A percentile compares a stretch with the other conserved stretches of the same genome.
Conservation (phyloP, 2,329 filamentous ascomycete species). For the Aspergillus clavatus region DNA sequence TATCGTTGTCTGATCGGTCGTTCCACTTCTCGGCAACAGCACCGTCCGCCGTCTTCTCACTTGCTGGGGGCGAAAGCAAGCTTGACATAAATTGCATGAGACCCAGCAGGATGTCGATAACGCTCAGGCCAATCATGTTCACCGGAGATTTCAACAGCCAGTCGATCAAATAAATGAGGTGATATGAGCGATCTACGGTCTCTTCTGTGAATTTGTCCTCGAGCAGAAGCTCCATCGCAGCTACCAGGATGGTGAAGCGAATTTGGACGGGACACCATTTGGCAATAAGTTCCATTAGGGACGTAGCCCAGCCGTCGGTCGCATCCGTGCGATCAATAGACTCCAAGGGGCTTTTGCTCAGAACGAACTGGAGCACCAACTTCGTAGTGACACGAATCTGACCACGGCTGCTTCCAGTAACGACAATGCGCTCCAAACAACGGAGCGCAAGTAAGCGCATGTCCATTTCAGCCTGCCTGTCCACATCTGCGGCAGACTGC, state of each 20-base stretch:
- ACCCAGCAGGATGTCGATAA: conserved; percentile 88
- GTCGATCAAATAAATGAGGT: conserved; percentile 71
- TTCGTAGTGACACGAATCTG: conserved; percentile 75
- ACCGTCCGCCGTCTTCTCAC: conserved; percentile 30
- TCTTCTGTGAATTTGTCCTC: conserved; percentile 65
- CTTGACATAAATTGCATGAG: conserved; percentile 78
- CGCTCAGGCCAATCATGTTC: conserved; percentile 90
- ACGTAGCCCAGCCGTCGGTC: conserved; percentile 71
- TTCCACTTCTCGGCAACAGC: conserved; percentile 18
- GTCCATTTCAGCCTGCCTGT: conserved; percentile 84
- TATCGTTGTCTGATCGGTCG: conserved; percentile 5
- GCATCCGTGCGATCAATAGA: conserved; percentile 43
- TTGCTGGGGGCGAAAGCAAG: conserved; percentile 62
- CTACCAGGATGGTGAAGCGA: conserved; percentile 82
- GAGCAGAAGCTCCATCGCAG: conserved; percentile 70
- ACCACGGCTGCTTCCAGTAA: conserved; percentile 67
- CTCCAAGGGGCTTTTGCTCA: conserved; percentile 51
- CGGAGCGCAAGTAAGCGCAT: conserved; percentile 78
- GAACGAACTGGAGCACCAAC: conserved; percentile 69
- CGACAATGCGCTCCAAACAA: conserved; percentile 80
- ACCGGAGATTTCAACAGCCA: conserved; percentile 80
- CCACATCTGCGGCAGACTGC: conserved; percentile 78
- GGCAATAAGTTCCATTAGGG: conserved; percentile 72
- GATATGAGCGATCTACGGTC: conserved; percentile 67
- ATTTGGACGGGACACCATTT: conserved; percentile 92